Percentiles rank a stretch among this genome's conserved stretches.
These are phyloP conservation scores for Phylloporus sp. DNA, from an alignment of 1,284 basidiomycete species.

Conservation along the genomic window DNA sequence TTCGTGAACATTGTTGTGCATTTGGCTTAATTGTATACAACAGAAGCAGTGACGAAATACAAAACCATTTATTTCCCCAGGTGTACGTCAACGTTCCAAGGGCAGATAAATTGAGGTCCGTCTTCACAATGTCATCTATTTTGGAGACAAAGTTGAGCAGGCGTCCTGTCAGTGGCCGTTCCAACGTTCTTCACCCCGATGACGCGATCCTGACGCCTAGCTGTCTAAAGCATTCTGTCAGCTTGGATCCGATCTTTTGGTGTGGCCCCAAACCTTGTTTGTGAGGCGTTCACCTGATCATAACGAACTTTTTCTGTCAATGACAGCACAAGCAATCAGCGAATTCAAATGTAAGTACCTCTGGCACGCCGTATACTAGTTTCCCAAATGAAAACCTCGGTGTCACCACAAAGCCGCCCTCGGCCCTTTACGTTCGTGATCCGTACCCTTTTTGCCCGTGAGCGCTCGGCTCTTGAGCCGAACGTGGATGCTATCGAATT, in stretches of 20 bases:
- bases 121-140: constrained; percentile 4
- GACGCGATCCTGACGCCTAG: constrained; percentile 6
- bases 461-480: no score
- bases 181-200: background rate
- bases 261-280: background rate
- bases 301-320: background rate
- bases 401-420: no score
- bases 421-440: no score
- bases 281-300: background rate
- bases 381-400: no score
- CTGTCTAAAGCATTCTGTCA: background rate
- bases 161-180: background rate
- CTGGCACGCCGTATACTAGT: no score
- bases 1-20: constrained; percentile 23
- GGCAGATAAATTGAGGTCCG: constrained; percentile 34
- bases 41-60: constrained; percentile 21
- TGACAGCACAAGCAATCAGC: background rate
- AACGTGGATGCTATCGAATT: no score
- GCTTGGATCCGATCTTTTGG: background rate
- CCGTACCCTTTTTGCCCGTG: no score
- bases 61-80: constrained; percentile 13
- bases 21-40: constrained; percentile 32
- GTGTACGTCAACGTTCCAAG: constrained; percentile 26
- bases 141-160: constrained; percentile 1
- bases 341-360: no score